phyloP scores from a whole-genome alignment of 1,284 basidiomycete genomes.

The Tilletia indica region DNA sequence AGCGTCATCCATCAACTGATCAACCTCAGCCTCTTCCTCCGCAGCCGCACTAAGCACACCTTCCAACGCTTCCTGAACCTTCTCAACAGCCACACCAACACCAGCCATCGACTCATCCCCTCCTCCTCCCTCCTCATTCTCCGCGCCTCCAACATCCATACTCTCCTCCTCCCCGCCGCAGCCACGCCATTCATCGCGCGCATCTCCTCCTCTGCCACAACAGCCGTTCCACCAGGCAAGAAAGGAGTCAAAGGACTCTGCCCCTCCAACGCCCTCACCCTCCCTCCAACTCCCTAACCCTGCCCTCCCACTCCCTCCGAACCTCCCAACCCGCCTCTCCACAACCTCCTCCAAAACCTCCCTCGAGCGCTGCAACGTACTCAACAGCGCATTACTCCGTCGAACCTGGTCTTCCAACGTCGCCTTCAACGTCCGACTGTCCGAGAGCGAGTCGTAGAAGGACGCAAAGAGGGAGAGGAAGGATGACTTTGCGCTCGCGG shows the following conservation, averaged over 20 bases:
- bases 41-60: not conserved
- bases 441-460: slow-evolving; percentile 51
- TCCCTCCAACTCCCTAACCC: slow-evolving; percentile 38
- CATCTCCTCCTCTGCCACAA: too few species aligned
- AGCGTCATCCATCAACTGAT: slow-evolving; percentile 7
- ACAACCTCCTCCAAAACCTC: slow-evolving; percentile 50
- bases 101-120: too few species aligned
- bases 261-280: slow-evolving; percentile 37
- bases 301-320: slow-evolving; percentile 39
- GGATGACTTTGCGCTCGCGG: slow-evolving; percentile 38
- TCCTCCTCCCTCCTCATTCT: too few species aligned
- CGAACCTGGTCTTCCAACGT: slow-evolving; percentile 53
- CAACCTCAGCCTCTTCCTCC: slow-evolving; percentile 12
- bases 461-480: slow-evolving; percentile 52
- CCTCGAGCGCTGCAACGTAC: slow-evolving; percentile 49
- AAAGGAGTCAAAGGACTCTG: slow-evolving; percentile 19
- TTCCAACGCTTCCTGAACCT: not conserved
- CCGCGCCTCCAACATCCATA: not conserved
- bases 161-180: too few species aligned
- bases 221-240: too few species aligned
- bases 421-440: slow-evolving; percentile 52
- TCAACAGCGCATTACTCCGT: slow-evolving; percentile 49
- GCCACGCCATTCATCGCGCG: too few species aligned
- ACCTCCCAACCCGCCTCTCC: slow-evolving; percentile 47
- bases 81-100: not conserved